Base-by-base conservation (phyloP, 1,139 yeast species). In the Kodamaea ohmeri region DNA sequence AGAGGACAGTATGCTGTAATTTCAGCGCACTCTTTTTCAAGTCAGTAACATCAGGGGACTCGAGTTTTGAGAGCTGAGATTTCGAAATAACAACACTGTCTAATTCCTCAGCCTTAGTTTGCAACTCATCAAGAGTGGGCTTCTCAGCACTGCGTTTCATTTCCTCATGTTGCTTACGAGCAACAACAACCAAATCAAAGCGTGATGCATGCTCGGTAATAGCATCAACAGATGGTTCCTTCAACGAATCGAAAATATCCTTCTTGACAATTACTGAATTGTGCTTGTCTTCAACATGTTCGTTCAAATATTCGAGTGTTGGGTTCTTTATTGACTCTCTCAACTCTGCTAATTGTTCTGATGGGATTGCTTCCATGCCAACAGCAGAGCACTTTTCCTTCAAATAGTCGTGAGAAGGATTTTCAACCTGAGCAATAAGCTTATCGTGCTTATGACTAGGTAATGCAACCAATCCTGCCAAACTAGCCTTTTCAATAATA, bases 401-500 rank as follows among this genome's bases (percentile, higher is more conserved):
- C 39, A 50, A 41, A 39, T 48, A 49, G 14, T 48, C 50, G 20
- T 33, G 37, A 3, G 47, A 32, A 5, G 53, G 53, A 6, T 29
- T 16, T 4, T 48, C 46, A 12, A 46, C 19, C 29, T 36, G 41
- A 13, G 34, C 34, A 2, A 43, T 17, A 14, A 49, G 27, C 17
- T 47, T 45, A 6, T 43, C 45, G 22, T 48, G 49, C 27, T 50
- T 48, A 21, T 48, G 50, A 15, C 29, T 21, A 5, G 50, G 46
- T 20, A 47, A 28, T 6, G 50, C 58, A 11, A 53, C 48, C 44
- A 63, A 45, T 5, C 60, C 56, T 6, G 43, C 39, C 2, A 42
- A 40, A 2, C 45, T 42, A 30, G 76, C 78, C 34, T 58, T 57
- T 5, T 53, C 49, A 14, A 48, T 41, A 17, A 78, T 42, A 36